phyloP scores from a whole-genome alignment of 352 stramenopile genomes.

The Phytopythium aichiense region DNA sequence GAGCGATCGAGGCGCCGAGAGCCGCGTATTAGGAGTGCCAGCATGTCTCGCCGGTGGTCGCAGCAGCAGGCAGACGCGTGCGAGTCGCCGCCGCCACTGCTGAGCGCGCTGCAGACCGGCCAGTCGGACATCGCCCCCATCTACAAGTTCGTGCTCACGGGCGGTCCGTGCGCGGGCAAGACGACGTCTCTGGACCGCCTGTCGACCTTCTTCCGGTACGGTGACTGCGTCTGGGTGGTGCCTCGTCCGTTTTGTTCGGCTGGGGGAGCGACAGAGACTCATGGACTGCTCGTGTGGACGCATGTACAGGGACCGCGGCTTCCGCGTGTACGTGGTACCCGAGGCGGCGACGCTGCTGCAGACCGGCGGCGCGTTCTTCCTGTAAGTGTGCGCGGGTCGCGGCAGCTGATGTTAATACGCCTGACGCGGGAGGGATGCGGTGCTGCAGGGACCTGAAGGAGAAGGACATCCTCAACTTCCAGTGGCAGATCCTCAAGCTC shows the following conservation, averaged over 20 bases:
- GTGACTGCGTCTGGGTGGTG: neutral
- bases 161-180: slow-evolving; percentile 94
- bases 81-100: slow-evolving; percentile 43
- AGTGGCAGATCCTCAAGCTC: slow-evolving; percentile 83
- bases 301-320: slow-evolving; percentile 76
- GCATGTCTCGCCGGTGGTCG: slow-evolving; percentile 32
- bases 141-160: slow-evolving; percentile 94
- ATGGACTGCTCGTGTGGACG: neutral
- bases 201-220: slow-evolving; percentile 82
- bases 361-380: slow-evolving; percentile 89
- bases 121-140: slow-evolving; percentile 74
- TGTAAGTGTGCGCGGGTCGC: slow-evolving; percentile 30
- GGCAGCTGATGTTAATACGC: neutral
- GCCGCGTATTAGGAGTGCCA: neutral
- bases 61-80: slow-evolving; percentile 39
- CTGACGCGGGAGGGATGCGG: neutral
- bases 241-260: neutral
- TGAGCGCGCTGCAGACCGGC: slow-evolving; percentile 64
- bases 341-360: slow-evolving; percentile 95
- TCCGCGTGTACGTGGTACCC: slow-evolving; percentile 93
- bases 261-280: neutral
- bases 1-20: neutral
- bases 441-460: slow-evolving; percentile 61
- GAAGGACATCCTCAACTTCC: slow-evolving; percentile 84
- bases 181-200: slow-evolving; percentile 93